These are phyloP conservation scores for Beauveria pseudobassiana DNA, from an alignment of 2,329 filamentous ascomycete species.

Conservation along the genomic window DNA sequence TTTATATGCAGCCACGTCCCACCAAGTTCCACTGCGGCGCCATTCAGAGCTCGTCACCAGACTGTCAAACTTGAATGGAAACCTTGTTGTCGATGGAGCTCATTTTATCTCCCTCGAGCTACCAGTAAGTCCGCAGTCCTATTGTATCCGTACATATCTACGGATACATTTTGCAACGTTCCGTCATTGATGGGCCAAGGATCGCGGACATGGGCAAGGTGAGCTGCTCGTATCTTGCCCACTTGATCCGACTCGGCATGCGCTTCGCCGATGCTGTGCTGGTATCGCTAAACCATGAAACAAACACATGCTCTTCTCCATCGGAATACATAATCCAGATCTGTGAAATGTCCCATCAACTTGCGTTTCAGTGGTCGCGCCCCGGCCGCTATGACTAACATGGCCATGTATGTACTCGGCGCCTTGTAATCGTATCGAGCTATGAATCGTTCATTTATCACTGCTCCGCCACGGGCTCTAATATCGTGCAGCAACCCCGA, in stretches of 20 bases:
- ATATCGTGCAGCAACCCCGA: not conserved
- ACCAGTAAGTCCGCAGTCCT: not conserved
- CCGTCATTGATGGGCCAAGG: not conserved
- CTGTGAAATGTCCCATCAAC: too few species aligned
- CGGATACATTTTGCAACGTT: not conserved
- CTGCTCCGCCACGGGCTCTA: too few species aligned
- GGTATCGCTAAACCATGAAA: too few species aligned
- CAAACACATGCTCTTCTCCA: not conserved
- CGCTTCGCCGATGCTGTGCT: too few species aligned
- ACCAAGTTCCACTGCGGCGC: conserved; percentile 1
- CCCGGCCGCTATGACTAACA: not conserved
- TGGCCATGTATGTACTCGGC: not conserved
- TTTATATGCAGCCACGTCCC: not conserved
- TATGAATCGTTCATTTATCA: not conserved
- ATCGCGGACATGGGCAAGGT: not conserved
- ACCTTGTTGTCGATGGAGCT: not conserved
- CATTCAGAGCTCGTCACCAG: not conserved
- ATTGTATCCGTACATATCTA: too few species aligned
- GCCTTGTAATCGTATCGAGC: not conserved
- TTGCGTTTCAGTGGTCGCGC: not conserved
- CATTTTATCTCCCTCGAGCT: not conserved
- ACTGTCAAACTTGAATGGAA: not conserved
- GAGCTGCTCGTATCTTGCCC: not conserved
- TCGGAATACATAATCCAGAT: not conserved
- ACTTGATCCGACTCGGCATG: not conserved